Percentiles rank a stretch among this genome's conserved stretches.
phyloP scores from a whole-genome alignment of 2,329 filamentous ascomycete genomes.

The Bipolaris gigantea region DNA sequence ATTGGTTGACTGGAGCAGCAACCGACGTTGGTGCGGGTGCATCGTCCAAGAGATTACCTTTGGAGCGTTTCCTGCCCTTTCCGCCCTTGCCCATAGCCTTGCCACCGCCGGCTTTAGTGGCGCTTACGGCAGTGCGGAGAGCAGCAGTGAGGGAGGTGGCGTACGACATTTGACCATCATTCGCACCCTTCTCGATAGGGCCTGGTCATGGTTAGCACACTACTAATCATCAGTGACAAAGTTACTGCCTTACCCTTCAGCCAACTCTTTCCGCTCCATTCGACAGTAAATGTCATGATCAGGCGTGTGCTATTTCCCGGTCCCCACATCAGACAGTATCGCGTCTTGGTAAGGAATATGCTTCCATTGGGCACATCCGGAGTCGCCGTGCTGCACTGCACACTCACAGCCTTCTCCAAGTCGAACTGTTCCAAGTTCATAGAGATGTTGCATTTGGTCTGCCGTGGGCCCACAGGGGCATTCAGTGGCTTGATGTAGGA shows the following conservation, averaged over 20 bases:
- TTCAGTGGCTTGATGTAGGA: slow-evolving; percentile 91
- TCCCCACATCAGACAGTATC: slow-evolving; percentile 92
- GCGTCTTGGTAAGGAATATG: slow-evolving; percentile 88
- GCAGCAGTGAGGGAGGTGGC: slow-evolving; percentile 77
- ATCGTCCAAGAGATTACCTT: slow-evolving; percentile 56
- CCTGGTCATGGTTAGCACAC: slow-evolving; percentile 55
- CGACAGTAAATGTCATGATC: slow-evolving; percentile 84
- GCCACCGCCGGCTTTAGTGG: slow-evolving; percentile 58
- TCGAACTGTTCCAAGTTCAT: slow-evolving; percentile 85
- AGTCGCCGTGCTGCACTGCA: slow-evolving; percentile 83
- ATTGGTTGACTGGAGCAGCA: slow-evolving; percentile 25
- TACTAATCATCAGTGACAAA: background rate
- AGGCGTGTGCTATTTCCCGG: slow-evolving; percentile 82
- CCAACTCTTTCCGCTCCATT: slow-evolving; percentile 99
- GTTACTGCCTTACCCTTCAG: slow-evolving; percentile 71
- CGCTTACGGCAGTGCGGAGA: slow-evolving; percentile 71
- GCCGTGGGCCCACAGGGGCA: slow-evolving; percentile 81
- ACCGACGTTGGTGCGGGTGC: slow-evolving; percentile 43
- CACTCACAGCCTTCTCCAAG: slow-evolving; percentile 79
- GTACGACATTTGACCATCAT: slow-evolving; percentile 83
- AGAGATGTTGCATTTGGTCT: slow-evolving; percentile 90
- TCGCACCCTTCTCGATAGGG: slow-evolving; percentile 93
- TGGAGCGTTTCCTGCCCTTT: slow-evolving; percentile 58
- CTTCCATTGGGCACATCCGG: slow-evolving; percentile 95
- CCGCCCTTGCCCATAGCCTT: slow-evolving; percentile 52